phyloP scores from a whole-genome alignment of 2,329 filamentous ascomycete genomes.

The Alternaria postmessia region DNA sequence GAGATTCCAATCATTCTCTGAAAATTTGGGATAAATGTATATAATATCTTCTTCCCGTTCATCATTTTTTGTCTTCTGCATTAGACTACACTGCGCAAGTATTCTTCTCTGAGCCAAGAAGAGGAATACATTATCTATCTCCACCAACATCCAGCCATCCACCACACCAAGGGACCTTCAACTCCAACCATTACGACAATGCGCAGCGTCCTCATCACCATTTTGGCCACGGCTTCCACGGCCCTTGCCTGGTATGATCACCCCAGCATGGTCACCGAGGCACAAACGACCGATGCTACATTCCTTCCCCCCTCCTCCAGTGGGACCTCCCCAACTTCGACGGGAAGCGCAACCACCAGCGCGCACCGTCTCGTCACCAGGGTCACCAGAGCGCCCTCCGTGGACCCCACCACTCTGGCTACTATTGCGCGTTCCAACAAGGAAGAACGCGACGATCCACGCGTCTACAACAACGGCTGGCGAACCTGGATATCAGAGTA shows the following conservation, averaged over 20 bases:
- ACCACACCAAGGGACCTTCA: background rate
- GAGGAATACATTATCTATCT: background rate
- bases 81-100: background rate
- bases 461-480: background rate
- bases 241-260: background rate
- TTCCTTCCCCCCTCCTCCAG: background rate
- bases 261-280: no score
- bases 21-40: background rate
- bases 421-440: background rate
- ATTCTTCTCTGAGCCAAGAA: background rate
- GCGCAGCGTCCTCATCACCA: background rate
- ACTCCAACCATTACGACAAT: background rate
- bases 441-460: background rate
- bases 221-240: background rate
- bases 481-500: background rate
- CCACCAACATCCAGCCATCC: background rate
- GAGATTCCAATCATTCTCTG: background rate
- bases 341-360: background rate
- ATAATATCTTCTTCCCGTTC: background rate
- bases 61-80: background rate
- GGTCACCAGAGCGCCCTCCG: background rate
- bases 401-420: background rate
- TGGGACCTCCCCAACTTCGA: background rate
- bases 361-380: background rate
- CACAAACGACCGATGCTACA: background rate